phyloP scores from a whole-genome alignment of 345 rosid genomes.

The Stellera chamaejasme region DNA sequence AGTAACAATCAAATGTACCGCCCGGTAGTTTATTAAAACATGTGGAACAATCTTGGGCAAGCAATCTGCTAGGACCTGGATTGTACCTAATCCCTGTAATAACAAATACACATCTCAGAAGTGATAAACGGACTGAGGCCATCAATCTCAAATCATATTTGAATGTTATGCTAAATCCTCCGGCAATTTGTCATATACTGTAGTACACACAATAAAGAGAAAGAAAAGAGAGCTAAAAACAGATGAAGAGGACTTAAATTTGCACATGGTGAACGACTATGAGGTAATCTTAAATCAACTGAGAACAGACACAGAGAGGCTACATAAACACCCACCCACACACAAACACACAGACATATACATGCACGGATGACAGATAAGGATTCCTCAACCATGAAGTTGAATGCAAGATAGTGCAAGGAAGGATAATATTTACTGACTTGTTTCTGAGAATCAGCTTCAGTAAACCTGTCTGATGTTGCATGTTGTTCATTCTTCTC shows the following conservation, averaged over 20 bases:
- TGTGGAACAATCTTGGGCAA: conserved; percentile 88
- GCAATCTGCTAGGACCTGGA: conserved; percentile 87
- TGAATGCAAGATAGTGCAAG: conserved; percentile 5
- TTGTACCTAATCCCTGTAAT: conserved; percentile 70
- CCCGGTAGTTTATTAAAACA: conserved; percentile 89
- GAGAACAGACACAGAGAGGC: no score
- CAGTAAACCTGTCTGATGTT: conserved; percentile 32
- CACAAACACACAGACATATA: no score
- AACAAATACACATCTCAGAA: conserved; percentile 4
- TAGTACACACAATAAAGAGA: conserved; percentile 7
- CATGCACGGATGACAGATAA: not conserved
- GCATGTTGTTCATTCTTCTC: conserved; percentile 26
- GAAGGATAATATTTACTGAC: conserved; percentile 34
- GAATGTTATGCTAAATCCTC: no score
- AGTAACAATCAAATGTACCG: conserved; percentile 36
- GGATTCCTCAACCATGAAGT: not conserved
- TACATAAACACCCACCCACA: no score
- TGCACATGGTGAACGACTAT: not conserved
- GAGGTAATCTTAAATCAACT: not conserved
- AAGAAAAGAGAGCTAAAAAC: not conserved
- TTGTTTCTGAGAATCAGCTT: conserved; percentile 38
- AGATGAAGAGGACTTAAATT: no score
- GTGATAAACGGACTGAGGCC: no score
- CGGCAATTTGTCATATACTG: conserved; percentile 3
- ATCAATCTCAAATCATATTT: conserved; percentile 1